Percentiles rank a stretch among this genome's conserved stretches.
Evolutionary conservation across 164 flowering plant genomes (phyloP).

Genomic region (Buxus sempervirens): DNA sequence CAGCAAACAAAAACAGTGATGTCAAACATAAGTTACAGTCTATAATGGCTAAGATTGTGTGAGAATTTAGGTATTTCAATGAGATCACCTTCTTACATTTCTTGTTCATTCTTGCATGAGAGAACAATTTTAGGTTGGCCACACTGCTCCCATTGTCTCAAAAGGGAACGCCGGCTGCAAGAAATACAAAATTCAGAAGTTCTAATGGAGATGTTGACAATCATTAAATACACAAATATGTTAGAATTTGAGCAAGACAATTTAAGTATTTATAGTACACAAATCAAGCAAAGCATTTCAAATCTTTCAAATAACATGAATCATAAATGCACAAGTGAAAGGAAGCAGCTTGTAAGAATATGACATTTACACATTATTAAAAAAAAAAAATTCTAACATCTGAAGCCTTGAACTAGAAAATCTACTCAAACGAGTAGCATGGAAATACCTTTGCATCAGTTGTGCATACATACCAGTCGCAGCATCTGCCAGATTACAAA

Average conservation of each 20-base stretch:
- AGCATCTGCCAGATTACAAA: conserved; percentile 63
- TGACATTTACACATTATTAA: neutral
- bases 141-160: conserved; percentile 84
- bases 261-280: no score
- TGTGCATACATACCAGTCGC: conserved; percentile 90
- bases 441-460: conserved; percentile 64
- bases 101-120: conserved; percentile 89
- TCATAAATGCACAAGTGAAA: neutral
- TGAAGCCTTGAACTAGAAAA: neutral
- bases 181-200: conserved; percentile 1
- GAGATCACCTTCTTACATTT: conserved; percentile 68
- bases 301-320: neutral
- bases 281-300: neutral
- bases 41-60: neutral
- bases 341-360: neutral
- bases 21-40: neutral
- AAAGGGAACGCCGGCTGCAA: conserved; percentile 65
- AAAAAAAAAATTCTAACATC: neutral
- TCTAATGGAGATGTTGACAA: neutral
- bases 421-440: neutral
- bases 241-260: neutral
- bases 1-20: neutral
- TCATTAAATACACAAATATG: neutral
- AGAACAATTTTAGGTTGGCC: conserved; percentile 93
- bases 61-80: neutral